Evolutionary conservation across 1,284 basidiomycete genomes (phyloP), one percentile per base, ranked within the genome.

Genomic region (Serendipita sp.): DNA sequence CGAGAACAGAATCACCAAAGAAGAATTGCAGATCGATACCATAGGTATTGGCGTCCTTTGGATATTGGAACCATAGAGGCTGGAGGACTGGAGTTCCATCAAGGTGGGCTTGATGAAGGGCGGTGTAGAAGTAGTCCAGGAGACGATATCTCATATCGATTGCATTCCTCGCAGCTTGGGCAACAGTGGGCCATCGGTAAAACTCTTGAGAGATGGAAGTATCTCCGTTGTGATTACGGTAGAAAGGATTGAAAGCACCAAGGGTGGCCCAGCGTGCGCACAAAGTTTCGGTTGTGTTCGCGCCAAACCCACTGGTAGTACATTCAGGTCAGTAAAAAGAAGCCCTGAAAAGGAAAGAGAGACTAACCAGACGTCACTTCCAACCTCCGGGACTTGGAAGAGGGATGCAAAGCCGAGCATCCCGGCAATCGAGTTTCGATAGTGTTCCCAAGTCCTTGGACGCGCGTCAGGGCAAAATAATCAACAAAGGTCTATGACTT

Each of bases 241-340:
- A 87, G 72, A 87, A 87, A 2, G 85, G 85, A n/a, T 78, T 77
- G 69, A 88, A 87, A 0, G 88, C 87, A 1, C 84, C 78, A 8
- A 91, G 76, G 69, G 84, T 81, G 84, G 87, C 88, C 88, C 88
- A 91, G 26, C 88, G 79, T 65, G 84, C 85, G 71, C 87, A 88
- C 5, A 92, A 77, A 70, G 89, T 86, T 71, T 92, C 90, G 68
- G 88, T 81, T 0, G 84, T 83, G 71, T 91, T 89, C 0, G 76
- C 80, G 65, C 78, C 82, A 82, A 66, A 66, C 60, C 43, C 32
- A 61, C 62, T 45, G 26, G 32, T 30, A 15, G 50, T 42, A 22
- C 22, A 22, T 55, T 61, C 41, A 42, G 72, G 17, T 38, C 35
- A 22, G 29, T 15, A 10, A 29, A 17, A 15, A 12, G 22, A 22